Base-by-base conservation (phyloP, 164 flowering plant species). In the Magnolia kwangsiensis region DNA sequence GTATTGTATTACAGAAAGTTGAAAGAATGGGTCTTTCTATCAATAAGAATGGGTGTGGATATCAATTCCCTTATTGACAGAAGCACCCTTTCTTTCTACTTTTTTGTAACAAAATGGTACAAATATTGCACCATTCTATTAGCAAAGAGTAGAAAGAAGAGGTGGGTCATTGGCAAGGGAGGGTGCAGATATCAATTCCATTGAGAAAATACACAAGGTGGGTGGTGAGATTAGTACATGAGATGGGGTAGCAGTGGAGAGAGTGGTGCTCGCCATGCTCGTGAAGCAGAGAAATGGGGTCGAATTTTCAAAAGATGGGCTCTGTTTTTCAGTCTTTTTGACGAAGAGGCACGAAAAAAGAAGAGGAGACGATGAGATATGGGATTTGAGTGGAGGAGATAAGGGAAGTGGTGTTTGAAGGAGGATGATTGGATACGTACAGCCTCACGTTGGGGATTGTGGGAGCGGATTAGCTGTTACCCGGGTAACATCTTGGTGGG, bases 241-340 rank as follows among this genome's bases (percentile, higher is more conserved):
- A 70, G 88, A 84, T 63, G 82, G 81, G 45, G 87, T 75, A 55
- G 85, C 78, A 67, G 83, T 82, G 27, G 84, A 80, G 7, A 89
- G 82, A 63, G 89, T 83, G 45, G 85, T 82, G 37, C 87, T 63
- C 80, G 90, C 85, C 90, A 86, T 88, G 75, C 81, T 27, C 19
- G 58, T 63, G 64, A 55, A 49, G 8, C 5, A 68, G 50, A 50
- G 58, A 14, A n/a, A 59, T 2, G 66, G 3, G 49, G 50, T 6
- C 23, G 58, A 69, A 21, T 2, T 63, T 68, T 55, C 65, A 71
- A 74, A 13, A 72, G 74, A 67, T 19, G 29, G 16, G 16, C 71
- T 29, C 49, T 18, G 10, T 45, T 31, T 50, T 21, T 74, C 23
- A 9, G 64, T 0, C 11, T 37, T 58, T 37, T 21, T 1, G 51